Evolutionary conservation across 345 rosid species (phyloP), one percentile per base, ranked within the genome.

Genomic region (Sisymbrium irio): DNA sequence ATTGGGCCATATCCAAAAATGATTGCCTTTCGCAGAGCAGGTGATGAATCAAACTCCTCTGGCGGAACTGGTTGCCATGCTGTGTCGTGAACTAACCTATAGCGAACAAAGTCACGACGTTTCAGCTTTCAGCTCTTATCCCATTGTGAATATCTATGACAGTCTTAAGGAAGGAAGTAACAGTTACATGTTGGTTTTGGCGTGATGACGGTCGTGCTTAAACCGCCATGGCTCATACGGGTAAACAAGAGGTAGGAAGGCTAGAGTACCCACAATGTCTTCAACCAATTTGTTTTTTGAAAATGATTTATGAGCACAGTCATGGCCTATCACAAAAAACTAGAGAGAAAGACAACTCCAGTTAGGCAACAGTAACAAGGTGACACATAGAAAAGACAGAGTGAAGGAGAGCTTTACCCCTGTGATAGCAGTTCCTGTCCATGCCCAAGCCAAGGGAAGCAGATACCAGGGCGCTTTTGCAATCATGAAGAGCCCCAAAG

Each of bases 281-380:
- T 94, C 98, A 76, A 89, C 53, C 49, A 91, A 77, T 82, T 94
- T 94, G 86, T 86, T 94, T 83, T 76, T 90, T 3, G 97, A 86
- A 82, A 94, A 95, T 72, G 97, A 87, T 72, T 89, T 91, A 81
- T 95, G 99, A 62, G 97, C 97, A 79, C 99, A 94, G 71, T 94
- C 99, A 42, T 94, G 99, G 33, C 99, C 99, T 85, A 94, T 88
- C 80, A 94, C 99, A 86, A 94, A 94, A 80, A 94, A 88, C 97
- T 94, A 45, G 75, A 56, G 18, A 78, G 20, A 78, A 62, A 76
- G 46, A 42, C 14, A 47, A 62, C 28, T 13, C 22, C 54, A 72
- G 11, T 54, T 58, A 62, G 57, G 51, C 15, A 68, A 9, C 40
- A 60, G 22, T 11, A 41, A 67, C 46, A 51, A 15, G 63, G 20